These are phyloP conservation scores for Shiraia sp. DNA, from an alignment of 2,329 filamentous ascomycete species.

Conservation along the genomic window DNA sequence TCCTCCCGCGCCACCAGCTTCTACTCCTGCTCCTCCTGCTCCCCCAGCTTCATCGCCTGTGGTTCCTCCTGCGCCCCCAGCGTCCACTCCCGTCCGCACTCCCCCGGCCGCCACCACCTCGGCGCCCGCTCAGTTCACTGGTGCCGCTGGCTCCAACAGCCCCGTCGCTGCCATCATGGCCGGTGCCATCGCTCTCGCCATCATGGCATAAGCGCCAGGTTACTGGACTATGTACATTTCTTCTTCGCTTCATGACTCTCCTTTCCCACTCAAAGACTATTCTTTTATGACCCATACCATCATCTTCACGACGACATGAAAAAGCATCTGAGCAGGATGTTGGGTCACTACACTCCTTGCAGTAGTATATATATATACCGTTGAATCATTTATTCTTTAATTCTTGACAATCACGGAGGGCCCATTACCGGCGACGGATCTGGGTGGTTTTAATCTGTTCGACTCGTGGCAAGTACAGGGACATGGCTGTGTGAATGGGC, in stretches of 20 bases:
- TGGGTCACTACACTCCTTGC: too few relatives aligned
- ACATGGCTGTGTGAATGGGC: too few relatives aligned
- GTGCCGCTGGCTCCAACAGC: conserved; percentile 28
- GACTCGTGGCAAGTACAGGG: too few relatives aligned
- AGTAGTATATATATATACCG: too few relatives aligned
- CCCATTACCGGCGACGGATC: too few relatives aligned
- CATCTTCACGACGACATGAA: conserved; percentile 1
- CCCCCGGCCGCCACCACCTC: conserved; percentile 11
- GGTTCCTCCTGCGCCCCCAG: conserved; percentile 6
- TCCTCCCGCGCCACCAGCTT: background rate
- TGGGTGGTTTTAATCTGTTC: too few relatives aligned
- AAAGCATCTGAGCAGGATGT: too few relatives aligned
- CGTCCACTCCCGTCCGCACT: conserved; percentile 7
- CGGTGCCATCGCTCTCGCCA: conserved; percentile 25
- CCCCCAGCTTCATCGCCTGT: conserved; percentile 4
- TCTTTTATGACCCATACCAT: background rate
- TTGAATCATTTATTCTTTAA: too few relatives aligned
- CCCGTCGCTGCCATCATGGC: conserved; percentile 27
- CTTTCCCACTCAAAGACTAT: background rate
- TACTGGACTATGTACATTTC: background rate
- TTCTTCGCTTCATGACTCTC: conserved; percentile 1
- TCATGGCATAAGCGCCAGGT: conserved; percentile 18
- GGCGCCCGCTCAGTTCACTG: conserved; percentile 24
- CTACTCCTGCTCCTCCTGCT: conserved; percentile 6
- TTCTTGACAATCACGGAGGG: too few relatives aligned